phyloP scores from a whole-genome alignment of 2,329 filamentous ascomycete genomes.

The Achaetomium macrosporum region DNA sequence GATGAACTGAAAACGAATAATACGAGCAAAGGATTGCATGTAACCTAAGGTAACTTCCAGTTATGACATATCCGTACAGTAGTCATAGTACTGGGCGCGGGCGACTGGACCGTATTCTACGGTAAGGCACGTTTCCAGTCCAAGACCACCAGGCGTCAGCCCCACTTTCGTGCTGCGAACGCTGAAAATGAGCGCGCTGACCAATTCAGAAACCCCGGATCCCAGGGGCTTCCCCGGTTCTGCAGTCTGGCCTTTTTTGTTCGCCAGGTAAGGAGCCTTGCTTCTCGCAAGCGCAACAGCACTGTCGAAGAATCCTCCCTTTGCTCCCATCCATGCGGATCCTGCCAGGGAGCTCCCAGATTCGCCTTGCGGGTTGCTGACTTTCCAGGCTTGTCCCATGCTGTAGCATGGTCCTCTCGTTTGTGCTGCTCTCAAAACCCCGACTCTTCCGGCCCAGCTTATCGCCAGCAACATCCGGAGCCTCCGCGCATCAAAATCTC shows the following conservation, averaged over 20 bases:
- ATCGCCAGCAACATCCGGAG: constrained; percentile 12
- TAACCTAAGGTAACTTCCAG: background rate
- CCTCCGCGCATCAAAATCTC: constrained; percentile 21
- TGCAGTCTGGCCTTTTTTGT: constrained; percentile 13
- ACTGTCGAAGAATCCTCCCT: constrained; percentile 1
- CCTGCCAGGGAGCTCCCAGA: constrained; percentile 7
- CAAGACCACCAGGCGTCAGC: constrained; percentile 4
- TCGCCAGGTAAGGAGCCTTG: background rate
- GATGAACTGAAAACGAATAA: background rate
- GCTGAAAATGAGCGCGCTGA: constrained; percentile 25
- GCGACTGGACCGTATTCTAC: too few relatives aligned
- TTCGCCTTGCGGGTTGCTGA: constrained; percentile 4
- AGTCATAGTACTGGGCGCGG: too few relatives aligned
- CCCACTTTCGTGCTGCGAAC: constrained; percentile 21
- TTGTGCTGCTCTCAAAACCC: constrained; percentile 19
- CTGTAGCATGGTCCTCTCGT: constrained; percentile 10
- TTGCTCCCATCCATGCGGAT: constrained; percentile 8
- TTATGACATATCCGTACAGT: too few relatives aligned
- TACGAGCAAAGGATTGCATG: constrained; percentile 7
- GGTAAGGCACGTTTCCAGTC: background rate
- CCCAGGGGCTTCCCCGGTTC: constrained; percentile 12
- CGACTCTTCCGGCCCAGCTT: constrained; percentile 22
- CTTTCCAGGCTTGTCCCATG: constrained; percentile 5
- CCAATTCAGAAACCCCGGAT: constrained; percentile 24
- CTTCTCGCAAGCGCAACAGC: background rate